These are phyloP conservation scores for Podosphaera fusca DNA, from an alignment of 2,329 filamentous ascomycete species.

Conservation along the genomic window DNA sequence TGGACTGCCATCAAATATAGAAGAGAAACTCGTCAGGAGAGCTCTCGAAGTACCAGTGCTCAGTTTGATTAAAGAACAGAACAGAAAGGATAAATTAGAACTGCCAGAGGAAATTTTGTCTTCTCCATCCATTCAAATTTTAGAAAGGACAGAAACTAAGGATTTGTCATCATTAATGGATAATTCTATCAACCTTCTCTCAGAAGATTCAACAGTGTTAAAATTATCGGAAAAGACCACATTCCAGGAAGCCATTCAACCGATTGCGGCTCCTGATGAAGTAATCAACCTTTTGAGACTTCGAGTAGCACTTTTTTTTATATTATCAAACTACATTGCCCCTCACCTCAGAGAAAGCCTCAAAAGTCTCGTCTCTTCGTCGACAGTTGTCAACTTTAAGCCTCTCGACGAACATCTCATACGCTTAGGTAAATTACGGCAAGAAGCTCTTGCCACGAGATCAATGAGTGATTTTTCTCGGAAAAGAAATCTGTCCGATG, in stretches of 20 bases:
- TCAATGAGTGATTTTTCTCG: slow-evolving; percentile 46
- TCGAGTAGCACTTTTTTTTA: slow-evolving; percentile 25
- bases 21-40: slow-evolving; percentile 61
- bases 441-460: slow-evolving; percentile 47
- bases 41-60: slow-evolving; percentile 55
- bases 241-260: slow-evolving; percentile 7
- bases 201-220: slow-evolving; percentile 17
- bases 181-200: slow-evolving; percentile 18
- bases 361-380: slow-evolving; percentile 16
- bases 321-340: slow-evolving; percentile 25
- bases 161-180: slow-evolving; percentile 15
- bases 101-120: slow-evolving; percentile 9
- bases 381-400: slow-evolving; percentile 34
- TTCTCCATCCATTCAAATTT: not conserved
- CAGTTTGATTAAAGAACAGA: slow-evolving; percentile 37
- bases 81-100: slow-evolving; percentile 12
- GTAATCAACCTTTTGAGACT: slow-evolving; percentile 23
- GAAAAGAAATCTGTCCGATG: slow-evolving; percentile 41
- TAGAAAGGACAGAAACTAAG: slow-evolving; percentile 14
- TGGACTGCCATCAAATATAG: slow-evolving; percentile 56
- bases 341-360: slow-evolving; percentile 18
- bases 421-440: slow-evolving; percentile 40
- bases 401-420: slow-evolving; percentile 48
- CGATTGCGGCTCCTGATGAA: slow-evolving; percentile 15
- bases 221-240: slow-evolving; percentile 14